Base-by-base conservation (phyloP, 805 yeast genomes). In the Candida pseudofarinosa region DNA sequence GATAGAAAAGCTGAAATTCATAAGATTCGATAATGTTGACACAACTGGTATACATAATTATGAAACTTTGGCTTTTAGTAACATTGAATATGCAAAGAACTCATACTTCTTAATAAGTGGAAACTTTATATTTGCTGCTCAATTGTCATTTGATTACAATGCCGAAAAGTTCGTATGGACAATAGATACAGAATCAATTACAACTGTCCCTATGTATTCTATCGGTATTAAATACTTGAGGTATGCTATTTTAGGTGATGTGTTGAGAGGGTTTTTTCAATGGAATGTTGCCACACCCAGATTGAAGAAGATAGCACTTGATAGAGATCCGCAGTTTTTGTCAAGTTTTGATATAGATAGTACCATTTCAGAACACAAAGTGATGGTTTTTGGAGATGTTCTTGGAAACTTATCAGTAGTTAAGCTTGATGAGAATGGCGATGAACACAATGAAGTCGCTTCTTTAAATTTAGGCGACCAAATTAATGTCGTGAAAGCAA, bases 391-490 rank as follows among this genome's bases (percentile, higher is more conserved):
- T 15, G 65, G 63, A 4, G 71, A 66, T 40, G 52, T 63, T 0
- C 44, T 50, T 15, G 73, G 73, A 1, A 65, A 65, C 39, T 26
- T 61, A 12, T 51, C 42, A 35, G 53, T 49, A 33, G 18, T 42
- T n/a, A 30, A 13, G 4, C 14, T 41, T 4, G 15, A 34, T 26
- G 26, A 39, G 30, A 46, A 35, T 2, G 28, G 20, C n/a, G 45
- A 40, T 12, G 47, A 47, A 5, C 41, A 28, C 32, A 36, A 39
- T 8, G 52, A 47, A 38, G 23, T 44, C 1, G 38, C 49, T 10
- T 49, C 55, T 6, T 50, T 52, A 40, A 62, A 61, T 36, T 38
- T 67, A 4, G 62, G 62, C 5, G 64, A 60, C 30, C 63, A 56
- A 23, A 53, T 66, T 37, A 67, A 65, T 46, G 40, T 47, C 1